Conservation (phyloP, 768 basidiomycete species). For the Mycena vulgaris region DNA sequence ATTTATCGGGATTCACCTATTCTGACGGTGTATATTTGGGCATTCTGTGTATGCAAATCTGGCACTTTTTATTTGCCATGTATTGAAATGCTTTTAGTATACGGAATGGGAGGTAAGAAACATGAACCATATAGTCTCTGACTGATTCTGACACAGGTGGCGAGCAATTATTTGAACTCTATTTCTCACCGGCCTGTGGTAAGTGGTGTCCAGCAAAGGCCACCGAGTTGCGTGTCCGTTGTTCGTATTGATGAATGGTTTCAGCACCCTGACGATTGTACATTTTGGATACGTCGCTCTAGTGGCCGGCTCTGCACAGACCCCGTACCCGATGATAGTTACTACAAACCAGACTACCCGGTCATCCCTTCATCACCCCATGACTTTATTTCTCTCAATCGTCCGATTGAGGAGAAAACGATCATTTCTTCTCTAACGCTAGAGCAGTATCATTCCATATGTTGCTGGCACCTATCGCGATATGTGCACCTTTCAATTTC, state of each 20-base stretch:
- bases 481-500: background rate
- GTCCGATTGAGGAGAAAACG: background rate
- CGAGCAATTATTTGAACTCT: background rate
- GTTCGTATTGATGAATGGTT: background rate
- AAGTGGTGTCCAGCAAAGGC: no score
- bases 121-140: no score
- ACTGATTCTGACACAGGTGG: background rate
- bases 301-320: constrained; percentile 7
- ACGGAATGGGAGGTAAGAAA: background rate
- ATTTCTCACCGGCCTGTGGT: background rate
- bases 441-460: background rate
- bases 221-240: no score
- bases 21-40: background rate
- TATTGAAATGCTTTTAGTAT: background rate
- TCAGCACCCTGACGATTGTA: background rate
- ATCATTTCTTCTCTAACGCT: background rate
- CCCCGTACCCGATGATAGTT: background rate
- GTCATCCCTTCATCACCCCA: background rate
- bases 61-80: background rate
- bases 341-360: background rate
- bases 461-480: background rate
- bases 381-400: background rate
- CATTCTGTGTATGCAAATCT: background rate
- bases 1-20: background rate
- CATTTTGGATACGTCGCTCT: background rate